These are phyloP conservation scores for Trichoderma pleuroti DNA, from an alignment of 2,329 filamentous ascomycete genomes.

Conservation along the genomic window DNA sequence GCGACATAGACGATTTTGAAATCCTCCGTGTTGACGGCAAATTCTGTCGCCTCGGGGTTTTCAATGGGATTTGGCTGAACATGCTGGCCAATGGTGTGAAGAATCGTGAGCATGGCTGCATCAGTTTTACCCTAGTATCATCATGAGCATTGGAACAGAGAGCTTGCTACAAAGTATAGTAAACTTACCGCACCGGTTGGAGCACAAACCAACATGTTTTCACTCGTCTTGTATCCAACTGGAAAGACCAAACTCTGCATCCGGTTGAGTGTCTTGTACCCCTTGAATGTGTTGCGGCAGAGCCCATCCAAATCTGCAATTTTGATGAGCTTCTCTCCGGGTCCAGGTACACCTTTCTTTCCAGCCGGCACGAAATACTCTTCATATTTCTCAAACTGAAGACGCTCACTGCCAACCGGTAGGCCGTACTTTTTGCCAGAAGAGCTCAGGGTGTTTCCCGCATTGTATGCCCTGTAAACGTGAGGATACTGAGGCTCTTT, in stretches of 20 bases:
- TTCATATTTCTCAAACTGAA: conserved; percentile 75
- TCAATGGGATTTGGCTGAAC: conserved; percentile 76
- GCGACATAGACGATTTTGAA: conserved; percentile 99
- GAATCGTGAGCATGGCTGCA: conserved; percentile 91
- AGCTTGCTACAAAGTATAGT: not conserved
- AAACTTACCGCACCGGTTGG: conserved; percentile 80
- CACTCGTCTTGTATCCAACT: conserved; percentile 89
- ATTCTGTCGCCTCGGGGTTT: conserved; percentile 68
- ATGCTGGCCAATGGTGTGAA: conserved; percentile 87
- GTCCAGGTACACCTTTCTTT: conserved; percentile 69
- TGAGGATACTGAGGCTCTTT: conserved; percentile 83
- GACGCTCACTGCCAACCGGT: conserved; percentile 68
- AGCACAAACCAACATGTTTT: conserved; percentile 98
- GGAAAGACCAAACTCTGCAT: conserved; percentile 98
- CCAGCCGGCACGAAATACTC: conserved; percentile 84
- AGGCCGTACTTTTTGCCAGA: conserved; percentile 80
- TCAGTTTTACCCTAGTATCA: conserved; percentile 82
- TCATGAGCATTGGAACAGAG: not conserved
- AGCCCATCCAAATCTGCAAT: conserved; percentile 84
- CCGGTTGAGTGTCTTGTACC: conserved; percentile 88
- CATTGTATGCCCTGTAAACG: conserved; percentile 79
- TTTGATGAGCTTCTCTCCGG: conserved; percentile 69
- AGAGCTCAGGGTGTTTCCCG: conserved; percentile 79
- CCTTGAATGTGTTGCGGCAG: conserved; percentile 86
- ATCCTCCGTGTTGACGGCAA: conserved; percentile 76